Evolutionary conservation across 192 early-diverging fungal species (phyloP), one percentile per base, ranked within the genome.

Genomic region (Backusella tarrabulga): DNA sequence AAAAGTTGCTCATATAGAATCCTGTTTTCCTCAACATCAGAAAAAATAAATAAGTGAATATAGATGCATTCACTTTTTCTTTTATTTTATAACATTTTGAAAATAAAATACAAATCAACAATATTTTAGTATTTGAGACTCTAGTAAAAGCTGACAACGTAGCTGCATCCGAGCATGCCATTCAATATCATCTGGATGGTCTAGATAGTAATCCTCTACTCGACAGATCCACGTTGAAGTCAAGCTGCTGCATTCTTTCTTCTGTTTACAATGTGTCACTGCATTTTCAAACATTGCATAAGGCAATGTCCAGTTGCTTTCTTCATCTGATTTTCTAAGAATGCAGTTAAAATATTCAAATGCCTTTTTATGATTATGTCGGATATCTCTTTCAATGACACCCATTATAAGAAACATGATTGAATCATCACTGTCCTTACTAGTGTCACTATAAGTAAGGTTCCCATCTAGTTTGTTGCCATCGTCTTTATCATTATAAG

Each of bases 251-350:
- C 35, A 36, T 38, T 69, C 35, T 38, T 36, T 38, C 34, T 36
- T 36, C n/a, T 36, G 35, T 36, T 21, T 69, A 36, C 68, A 69
- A 35, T 69, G 68, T 36, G 68, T 69, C 19, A 36, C n/a, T 34
- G 68, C 68, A 36, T n/a, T 69, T 69, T 69, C 68, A 21, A 35
- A 69, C 68, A 69, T 69, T 69, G 68, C 68, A 36, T 69, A 69
- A 6, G 68, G 34, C 15, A 69, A n/a, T 21, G n/a, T 69, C 68
- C 68, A 69, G 9, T 36, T 69, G 17, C 5, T 40, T n/a, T n/a
- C 35, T 69, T 69, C 34, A 36, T 36, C 14, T n/a, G 35, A 3
- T 69, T 36, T n/a, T n/a, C 7, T 36, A 34, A 69, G 35, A 19
- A 21, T 19, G 15, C 34, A n/a, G 23, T 69, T 69, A 69, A 69